Base-by-base conservation (phyloP, 108 stramenopile genomes). In the Mediolabrus comicus region DNA sequence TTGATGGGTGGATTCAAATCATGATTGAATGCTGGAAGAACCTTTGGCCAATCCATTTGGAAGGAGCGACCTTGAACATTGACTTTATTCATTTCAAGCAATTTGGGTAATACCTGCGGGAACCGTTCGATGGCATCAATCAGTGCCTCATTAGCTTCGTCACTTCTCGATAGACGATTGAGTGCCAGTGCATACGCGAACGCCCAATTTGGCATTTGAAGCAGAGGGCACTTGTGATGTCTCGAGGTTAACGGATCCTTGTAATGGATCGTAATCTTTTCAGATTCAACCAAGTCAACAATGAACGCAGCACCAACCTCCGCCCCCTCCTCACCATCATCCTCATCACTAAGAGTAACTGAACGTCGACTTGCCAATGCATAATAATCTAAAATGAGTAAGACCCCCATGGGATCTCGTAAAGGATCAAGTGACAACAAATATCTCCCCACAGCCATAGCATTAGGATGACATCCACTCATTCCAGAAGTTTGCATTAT, bases 341-440 rank as follows among this genome's bases (percentile, higher is more conserved):
- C 32, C 28, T 86, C 83, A n/a, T 81, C 80, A 25, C 85, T 75
- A 25, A 83, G 76, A 27, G 83, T 75, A 24, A 79, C 79, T 25
- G 55, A 33, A 43, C 65, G 66, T 17, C 80, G 79, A 32, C 77
- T 74, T 7, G 79, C 64, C 55, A 92, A 41, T 0, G 87, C 87
- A 67, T 84, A 91, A 66, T 83, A 77, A 74, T 95, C 93, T 49
- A 95, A 46, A 25, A 80, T 71, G 16, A 87, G 39, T 32, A 95
- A 62, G 0, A 95, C 72, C 12, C 75, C 74, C 89, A 83, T 87
- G 2, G 93, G 93, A 80, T 95, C 93, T 12, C 93, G 65, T 60
- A 92, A 67, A 5, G 89, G 91, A 75, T 95, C 93, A 36, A 95
- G 72, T 14, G 89, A 83, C 59, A 95, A 69, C n/a, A 95, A 34